Evolutionary conservation across 2,329 filamentous ascomycete genomes (phyloP).

Genomic region (Colletotrichum salicis): DNA sequence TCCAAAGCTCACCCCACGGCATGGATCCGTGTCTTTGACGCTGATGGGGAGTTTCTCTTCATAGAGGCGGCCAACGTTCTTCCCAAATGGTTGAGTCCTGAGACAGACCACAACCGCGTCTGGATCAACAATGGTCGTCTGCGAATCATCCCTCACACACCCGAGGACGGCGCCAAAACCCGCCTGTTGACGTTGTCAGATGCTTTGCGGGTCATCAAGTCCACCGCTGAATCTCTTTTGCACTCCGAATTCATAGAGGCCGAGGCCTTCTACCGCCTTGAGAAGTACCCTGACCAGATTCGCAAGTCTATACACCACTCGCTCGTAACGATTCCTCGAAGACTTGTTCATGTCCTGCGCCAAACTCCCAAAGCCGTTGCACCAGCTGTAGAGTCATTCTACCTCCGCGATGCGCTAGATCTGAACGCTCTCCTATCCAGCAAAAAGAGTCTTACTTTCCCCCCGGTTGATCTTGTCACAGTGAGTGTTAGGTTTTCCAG

Average conservation of each 20-base stretch:
- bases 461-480: conserved; percentile 81
- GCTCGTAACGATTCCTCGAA: conserved; percentile 79
- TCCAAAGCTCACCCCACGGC: conserved; percentile 76
- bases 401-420: conserved; percentile 84
- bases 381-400: conserved; percentile 89
- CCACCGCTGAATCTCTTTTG: conserved; percentile 68
- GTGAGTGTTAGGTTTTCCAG: conserved; percentile 86
- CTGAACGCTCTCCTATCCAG: conserved; percentile 74
- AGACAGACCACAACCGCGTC: conserved; percentile 86
- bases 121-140: conserved; percentile 88
- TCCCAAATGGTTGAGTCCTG: conserved; percentile 91
- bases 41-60: conserved; percentile 93
- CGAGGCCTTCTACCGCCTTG: conserved; percentile 89
- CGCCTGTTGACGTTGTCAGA: conserved; percentile 67
- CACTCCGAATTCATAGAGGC: conserved; percentile 81
- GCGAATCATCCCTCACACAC: conserved; percentile 73
- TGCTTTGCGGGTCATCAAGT: conserved; percentile 70
- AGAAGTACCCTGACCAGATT: conserved; percentile 84
- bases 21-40: conserved; percentile 87
- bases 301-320: conserved; percentile 80
- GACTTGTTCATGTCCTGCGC: conserved; percentile 82
- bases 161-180: conserved; percentile 50
- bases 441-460: conserved; percentile 69
- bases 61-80: conserved; percentile 91
- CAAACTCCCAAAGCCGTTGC: conserved; percentile 80